Conservation (phyloP, 176 grass and related monocot species). For the Canna indica region DNA sequence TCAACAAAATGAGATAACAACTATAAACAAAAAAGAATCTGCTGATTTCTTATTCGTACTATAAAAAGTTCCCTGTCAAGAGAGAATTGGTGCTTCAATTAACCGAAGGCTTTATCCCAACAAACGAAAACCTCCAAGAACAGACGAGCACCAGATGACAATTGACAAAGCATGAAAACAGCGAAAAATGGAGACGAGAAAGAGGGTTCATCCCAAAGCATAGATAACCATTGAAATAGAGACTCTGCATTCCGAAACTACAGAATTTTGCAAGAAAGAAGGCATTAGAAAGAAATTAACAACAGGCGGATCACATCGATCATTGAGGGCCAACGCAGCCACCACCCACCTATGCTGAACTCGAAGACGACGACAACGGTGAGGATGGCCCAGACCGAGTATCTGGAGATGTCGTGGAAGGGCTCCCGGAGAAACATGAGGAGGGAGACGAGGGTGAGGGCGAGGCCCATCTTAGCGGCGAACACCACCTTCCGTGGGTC, state of each 20-base stretch:
- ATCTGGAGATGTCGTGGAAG: conserved; percentile 42
- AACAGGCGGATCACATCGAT: not conserved
- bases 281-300: not conserved
- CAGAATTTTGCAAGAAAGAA: not conserved
- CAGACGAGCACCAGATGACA: not conserved
- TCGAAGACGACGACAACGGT: conserved; percentile 93
- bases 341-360: conserved; percentile 63
- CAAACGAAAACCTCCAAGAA: not conserved
- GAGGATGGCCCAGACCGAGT: conserved; percentile 96
- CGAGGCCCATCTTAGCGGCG: conserved; percentile 51
- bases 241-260: not conserved
- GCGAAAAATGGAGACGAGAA: not conserved
- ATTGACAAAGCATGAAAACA: not conserved
- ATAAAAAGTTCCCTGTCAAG: no score
- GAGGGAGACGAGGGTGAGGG: conserved; percentile 56
- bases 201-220: not conserved
- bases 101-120: no score
- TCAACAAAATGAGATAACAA: not conserved
- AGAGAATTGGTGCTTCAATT: no score
- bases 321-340: not conserved
- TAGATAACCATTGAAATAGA: not conserved
- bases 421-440: conserved; percentile 77
- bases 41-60: no score
- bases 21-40: not conserved
- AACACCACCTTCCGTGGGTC: conserved; percentile 66